These are phyloP conservation scores for Fusarium falciforme DNA, from an alignment of 2,329 filamentous ascomycete species.

Conservation along the genomic window DNA sequence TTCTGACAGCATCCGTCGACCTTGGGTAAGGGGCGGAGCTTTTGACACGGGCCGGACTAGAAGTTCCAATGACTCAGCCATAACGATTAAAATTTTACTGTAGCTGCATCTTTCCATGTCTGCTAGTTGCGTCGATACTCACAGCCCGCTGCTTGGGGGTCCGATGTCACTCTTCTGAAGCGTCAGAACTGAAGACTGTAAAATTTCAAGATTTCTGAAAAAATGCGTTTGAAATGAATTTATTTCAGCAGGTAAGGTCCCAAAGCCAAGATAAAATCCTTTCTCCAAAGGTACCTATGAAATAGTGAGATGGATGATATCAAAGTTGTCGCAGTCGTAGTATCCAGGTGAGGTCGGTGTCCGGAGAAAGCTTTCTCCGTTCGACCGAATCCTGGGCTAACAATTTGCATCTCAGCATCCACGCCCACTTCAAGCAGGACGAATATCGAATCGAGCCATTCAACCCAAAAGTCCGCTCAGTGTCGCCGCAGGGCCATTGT, in stretches of 20 bases:
- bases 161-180: neutral
- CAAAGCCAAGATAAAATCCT: neutral
- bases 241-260: neutral
- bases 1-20: neutral
- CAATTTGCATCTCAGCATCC: conserved; percentile 34
- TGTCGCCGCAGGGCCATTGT: neutral
- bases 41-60: fast-evolving
- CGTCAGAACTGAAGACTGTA: neutral
- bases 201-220: neutral
- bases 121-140: neutral
- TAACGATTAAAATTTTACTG: neutral
- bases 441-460: conserved; percentile 4
- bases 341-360: neutral
- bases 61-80: neutral
- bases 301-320: neutral
- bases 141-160: neutral
- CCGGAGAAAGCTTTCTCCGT: conserved; percentile 29
- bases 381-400: conserved; percentile 15
- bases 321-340: neutral
- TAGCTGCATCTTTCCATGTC: neutral
- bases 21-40: neutral
- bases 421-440: conserved; percentile 9
- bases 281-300: neutral
- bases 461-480: conserved; percentile 2
- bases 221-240: too few relatives aligned